Evolutionary conservation across 2,329 filamentous ascomycete species (phyloP), one percentile per base, ranked within the genome.

Genomic region (Iodosphaeria phyllophila): DNA sequence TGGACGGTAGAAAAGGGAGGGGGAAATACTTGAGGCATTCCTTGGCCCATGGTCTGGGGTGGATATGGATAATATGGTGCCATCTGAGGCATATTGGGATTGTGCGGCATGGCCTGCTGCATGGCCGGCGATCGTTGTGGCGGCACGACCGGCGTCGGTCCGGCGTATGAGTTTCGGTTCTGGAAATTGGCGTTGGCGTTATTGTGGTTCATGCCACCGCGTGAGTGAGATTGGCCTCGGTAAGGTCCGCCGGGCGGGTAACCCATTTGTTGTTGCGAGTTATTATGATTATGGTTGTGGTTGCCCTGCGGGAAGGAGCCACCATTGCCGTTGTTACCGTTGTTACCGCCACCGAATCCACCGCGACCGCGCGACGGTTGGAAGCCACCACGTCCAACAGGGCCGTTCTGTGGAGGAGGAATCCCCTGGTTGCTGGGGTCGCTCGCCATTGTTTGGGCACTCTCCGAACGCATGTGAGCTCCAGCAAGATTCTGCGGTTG

Each of bases 361-460:
- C 62, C 58, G 31, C 64, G 58, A 24, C 57, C 55, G 23, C 51
- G 53, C 33, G 60, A 55, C 16, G 52, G 45, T 24, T 51, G 47
- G 35, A 53, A 66, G 35, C 56, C 60, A 35, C 62, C 68, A 37
- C 67, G 65, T 36, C 60, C 61, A 40, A 23, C 18, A 16, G 22
- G 70, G 59, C 19, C 62, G 58, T 22, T 32, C 31, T 23, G 35
- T 35, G n/a, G n/a, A 20, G 38, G 36, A 31, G 65, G 61, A 19
- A 64, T 64, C 36, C 57, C 58, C 43, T 67, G 64, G 44, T 64
- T 70, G 47, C 61, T 66, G 50, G 74, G 65, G 34, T 84, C 76
- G 34, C 71, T 64, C 13, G 89, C 82, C 18, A 75, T 75, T 16
- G 86, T 93, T 51, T 95, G 84, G 35, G 55, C 43, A 22, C 64